A percentile compares a stretch with the other conserved stretches of the same genome.
Evolutionary conservation across 2,329 filamentous ascomycete genomes (phyloP).

Genomic region (Fusarium nematophilum): DNA sequence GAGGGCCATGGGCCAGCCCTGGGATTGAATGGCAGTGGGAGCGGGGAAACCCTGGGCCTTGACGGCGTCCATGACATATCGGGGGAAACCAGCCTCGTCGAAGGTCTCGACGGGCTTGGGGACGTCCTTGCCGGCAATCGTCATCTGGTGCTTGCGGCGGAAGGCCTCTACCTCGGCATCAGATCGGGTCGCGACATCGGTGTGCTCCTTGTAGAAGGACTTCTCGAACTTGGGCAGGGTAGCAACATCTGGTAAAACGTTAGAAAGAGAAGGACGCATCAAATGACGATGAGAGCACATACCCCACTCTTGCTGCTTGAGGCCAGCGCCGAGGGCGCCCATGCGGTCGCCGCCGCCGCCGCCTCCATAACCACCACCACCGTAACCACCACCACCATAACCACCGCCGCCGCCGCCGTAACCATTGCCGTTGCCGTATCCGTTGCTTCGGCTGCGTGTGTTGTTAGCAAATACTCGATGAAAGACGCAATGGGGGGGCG

Average conservation of each 20-base stretch:
- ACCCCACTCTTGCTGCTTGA: constrained; percentile 93
- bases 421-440: constrained; percentile 52
- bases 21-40: constrained; percentile 96
- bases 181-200: constrained; percentile 79
- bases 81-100: constrained; percentile 96
- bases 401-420: constrained; percentile 53
- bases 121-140: constrained; percentile 81
- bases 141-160: constrained; percentile 86
- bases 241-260: constrained; percentile 70
- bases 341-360: constrained; percentile 90
- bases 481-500: constrained; percentile 11
- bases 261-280: constrained; percentile 44
- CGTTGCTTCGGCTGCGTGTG: constrained; percentile 58
- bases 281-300: constrained; percentile 56
- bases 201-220: constrained; percentile 98
- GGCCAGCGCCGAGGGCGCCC: constrained; percentile 86
- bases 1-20: constrained; percentile 99
- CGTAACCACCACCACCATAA: constrained; percentile 51
- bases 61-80: constrained; percentile 97
- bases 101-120: constrained; percentile 97
- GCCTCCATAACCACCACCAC: constrained; percentile 54
- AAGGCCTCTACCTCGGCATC: constrained; percentile 87
- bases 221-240: constrained; percentile 97
- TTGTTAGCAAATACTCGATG: constrained; percentile 50
- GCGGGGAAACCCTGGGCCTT: constrained; percentile 96